phyloP scores from a whole-genome alignment of 1,284 basidiomycete genomes.

The Golubevia pallescens region DNA sequence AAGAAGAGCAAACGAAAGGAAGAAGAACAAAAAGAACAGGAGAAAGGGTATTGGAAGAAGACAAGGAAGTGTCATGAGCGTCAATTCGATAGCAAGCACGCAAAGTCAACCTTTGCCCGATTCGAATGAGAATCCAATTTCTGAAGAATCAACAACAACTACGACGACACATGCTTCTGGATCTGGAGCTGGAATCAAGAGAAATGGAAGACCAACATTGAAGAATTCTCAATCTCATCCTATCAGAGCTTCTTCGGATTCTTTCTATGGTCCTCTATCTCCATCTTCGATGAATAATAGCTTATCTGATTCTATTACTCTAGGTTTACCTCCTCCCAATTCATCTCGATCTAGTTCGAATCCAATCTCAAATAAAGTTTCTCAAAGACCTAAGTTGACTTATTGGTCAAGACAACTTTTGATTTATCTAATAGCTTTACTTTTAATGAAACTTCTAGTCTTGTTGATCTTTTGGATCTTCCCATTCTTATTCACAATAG shows the following conservation, averaged over 20 bases:
- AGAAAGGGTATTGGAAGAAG: background rate
- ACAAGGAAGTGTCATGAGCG: background rate
- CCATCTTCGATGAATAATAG: background rate
- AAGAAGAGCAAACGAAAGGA: background rate
- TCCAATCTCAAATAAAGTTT: no score
- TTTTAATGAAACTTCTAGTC: slow-evolving; percentile 50
- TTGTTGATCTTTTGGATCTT: slow-evolving; percentile 36
- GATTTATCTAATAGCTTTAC: slow-evolving; percentile 47
- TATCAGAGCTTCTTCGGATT: background rate
- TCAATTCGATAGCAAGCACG: background rate
- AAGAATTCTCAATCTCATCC: background rate
- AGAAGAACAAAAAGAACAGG: no score
- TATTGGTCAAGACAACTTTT: slow-evolving; percentile 53
- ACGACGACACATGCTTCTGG: slow-evolving; percentile 4
- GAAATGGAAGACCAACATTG: background rate
- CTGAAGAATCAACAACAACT: background rate
- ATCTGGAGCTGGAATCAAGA: background rate
- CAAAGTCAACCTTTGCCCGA: background rate
- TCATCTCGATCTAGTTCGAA: no score
- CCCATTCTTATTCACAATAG: slow-evolving; percentile 49
- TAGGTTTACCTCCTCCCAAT: no score
- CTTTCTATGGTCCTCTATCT: background rate
- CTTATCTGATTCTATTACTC: background rate
- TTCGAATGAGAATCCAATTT: background rate
- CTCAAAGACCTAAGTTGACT: slow-evolving; percentile 13